Conservation (phyloP, 2,329 filamentous ascomycete genomes). For the Juglanconis sp. region DNA sequence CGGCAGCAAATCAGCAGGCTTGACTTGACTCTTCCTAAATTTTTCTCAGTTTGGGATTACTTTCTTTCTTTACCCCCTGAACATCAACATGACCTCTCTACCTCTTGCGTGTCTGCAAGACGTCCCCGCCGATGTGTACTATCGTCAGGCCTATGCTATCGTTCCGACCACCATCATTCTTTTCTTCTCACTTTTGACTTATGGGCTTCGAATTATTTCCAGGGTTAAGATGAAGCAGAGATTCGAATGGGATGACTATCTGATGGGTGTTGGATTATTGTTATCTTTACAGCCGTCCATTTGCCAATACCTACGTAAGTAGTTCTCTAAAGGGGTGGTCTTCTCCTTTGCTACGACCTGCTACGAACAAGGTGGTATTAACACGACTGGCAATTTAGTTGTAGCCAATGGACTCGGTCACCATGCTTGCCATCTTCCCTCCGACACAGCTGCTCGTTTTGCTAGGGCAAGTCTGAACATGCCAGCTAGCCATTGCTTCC, state of each 20-base stretch:
- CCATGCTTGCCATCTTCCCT: slow-evolving; percentile 13
- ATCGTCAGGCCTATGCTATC: slow-evolving; percentile 4
- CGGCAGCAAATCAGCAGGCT: background rate
- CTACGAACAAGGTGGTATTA: background rate
- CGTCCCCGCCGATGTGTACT: slow-evolving; percentile 1
- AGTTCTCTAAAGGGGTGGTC: background rate
- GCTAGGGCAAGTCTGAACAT: background rate
- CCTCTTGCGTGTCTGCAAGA: slow-evolving; percentile 1
- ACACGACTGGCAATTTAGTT: background rate
- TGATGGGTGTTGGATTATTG: slow-evolving; percentile 11
- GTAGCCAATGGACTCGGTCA: slow-evolving; percentile 13
- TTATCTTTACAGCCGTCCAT: slow-evolving; percentile 14
- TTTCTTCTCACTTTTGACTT: slow-evolving; percentile 7
- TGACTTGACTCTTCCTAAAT: background rate
- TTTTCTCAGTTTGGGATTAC: no score
- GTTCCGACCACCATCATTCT: slow-evolving; percentile 14
- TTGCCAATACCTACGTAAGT: slow-evolving; percentile 15
- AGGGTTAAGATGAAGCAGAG: slow-evolving; percentile 10
- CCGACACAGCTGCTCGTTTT: background rate
- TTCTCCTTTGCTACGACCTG: background rate
- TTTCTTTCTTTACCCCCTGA: background rate
- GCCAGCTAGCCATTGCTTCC: no score
- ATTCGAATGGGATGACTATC: slow-evolving; percentile 13
- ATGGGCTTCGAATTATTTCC: slow-evolving; percentile 3
- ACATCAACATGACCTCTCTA: background rate